These are phyloP conservation scores for rapeseed (Brassica napus) DNA, from an alignment of 345 rosid species.

Conservation along the genomic window DNA sequence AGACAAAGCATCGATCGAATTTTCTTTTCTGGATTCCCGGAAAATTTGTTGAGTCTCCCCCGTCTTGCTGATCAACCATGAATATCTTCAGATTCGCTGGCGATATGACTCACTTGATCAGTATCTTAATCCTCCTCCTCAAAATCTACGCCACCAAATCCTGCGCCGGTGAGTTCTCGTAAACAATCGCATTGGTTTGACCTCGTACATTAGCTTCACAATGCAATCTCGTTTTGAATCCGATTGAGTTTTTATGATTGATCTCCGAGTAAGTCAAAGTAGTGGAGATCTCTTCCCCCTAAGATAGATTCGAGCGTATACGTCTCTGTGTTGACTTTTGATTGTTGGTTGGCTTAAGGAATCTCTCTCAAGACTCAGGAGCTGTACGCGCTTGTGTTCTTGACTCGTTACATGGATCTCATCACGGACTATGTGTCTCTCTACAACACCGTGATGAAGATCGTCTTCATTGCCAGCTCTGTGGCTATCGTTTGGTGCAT, in stretches of 20 bases:
- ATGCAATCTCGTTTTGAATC: slow-evolving; percentile 13
- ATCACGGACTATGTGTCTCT: slow-evolving; percentile 75
- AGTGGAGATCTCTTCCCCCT: neutral
- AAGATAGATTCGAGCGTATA: neutral
- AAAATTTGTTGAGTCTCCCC: slow-evolving; percentile 17
- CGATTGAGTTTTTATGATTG: neutral
- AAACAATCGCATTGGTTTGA: slow-evolving; percentile 34
- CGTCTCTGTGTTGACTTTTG: slow-evolving; percentile 14
- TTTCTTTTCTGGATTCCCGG: neutral
- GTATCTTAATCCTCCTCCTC: slow-evolving; percentile 87
- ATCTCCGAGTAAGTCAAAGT: slow-evolving; percentile 14
- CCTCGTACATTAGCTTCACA: neutral
- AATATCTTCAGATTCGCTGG: slow-evolving; percentile 94
- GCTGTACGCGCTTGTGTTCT: slow-evolving; percentile 80
- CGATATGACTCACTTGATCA: slow-evolving; percentile 91
- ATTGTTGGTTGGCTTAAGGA: slow-evolving; percentile 47
- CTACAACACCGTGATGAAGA: slow-evolving; percentile 80
- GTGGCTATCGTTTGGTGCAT: slow-evolving; percentile 92
- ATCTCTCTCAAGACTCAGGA: slow-evolving; percentile 94
- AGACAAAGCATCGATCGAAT: slow-evolving; percentile 23
- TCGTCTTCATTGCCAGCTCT: slow-evolving; percentile 83
- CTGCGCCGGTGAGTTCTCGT: slow-evolving; percentile 64
- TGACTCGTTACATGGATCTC: slow-evolving; percentile 87
- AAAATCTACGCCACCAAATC: slow-evolving; percentile 97
- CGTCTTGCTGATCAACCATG: slow-evolving; percentile 49